Evolutionary conservation across 768 basidiomycete species (phyloP).

Genomic region (Hericium erinaceus): DNA sequence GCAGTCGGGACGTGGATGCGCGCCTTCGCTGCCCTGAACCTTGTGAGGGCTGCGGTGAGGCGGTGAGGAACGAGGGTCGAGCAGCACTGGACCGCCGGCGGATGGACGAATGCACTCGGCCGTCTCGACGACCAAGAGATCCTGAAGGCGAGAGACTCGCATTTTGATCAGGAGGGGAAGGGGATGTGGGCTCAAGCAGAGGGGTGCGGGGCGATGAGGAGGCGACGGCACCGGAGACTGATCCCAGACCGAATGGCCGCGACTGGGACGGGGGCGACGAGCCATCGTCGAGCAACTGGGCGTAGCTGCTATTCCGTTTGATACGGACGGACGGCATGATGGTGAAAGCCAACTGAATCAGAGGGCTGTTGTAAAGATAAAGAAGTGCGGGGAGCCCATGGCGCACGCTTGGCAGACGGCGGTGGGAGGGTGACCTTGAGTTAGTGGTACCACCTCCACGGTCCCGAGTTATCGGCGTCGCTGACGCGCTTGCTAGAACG

Average conservation of each 20-base stretch:
- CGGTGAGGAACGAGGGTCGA: neutral
- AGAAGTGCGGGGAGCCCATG: too few species aligned
- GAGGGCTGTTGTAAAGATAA: too few species aligned
- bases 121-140: neutral
- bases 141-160: neutral
- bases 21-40: neutral
- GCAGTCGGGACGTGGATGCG: neutral
- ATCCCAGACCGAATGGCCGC: too few species aligned
- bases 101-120: neutral
- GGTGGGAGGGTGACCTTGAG: too few species aligned
- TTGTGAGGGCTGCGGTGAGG: too few species aligned
- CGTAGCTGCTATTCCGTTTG: neutral
- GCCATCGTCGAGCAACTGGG: neutral
- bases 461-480: too few species aligned
- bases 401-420: too few species aligned
- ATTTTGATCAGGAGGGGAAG: too few species aligned
- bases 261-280: neutral
- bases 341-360: neutral
- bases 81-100: neutral
- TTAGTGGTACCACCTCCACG: too few species aligned
- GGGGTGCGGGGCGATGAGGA: too few species aligned
- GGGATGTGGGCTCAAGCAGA: too few species aligned
- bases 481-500: neutral
- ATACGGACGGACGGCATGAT: neutral
- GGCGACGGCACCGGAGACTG: too few species aligned